phyloP scores from a whole-genome alignment of 768 basidiomycete genomes.

The Serendipita indica region DNA sequence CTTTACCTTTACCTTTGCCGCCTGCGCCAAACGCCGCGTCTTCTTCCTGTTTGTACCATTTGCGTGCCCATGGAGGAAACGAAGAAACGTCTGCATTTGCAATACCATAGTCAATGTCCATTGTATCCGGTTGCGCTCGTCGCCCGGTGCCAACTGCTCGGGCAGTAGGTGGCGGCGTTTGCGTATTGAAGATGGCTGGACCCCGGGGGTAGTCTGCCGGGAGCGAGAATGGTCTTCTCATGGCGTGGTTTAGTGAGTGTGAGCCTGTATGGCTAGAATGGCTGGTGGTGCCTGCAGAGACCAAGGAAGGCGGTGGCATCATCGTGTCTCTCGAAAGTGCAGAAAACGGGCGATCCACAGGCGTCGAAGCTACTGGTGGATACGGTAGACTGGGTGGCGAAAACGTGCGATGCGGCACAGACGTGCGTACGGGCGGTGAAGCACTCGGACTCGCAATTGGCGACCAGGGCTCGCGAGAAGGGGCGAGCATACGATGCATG shows the following conservation, averaged over 20 bases:
- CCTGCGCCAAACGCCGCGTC: constrained; percentile 14
- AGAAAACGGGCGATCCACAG: constrained; percentile 12
- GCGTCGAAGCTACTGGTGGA: neutral
- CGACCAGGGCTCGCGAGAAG: neutral
- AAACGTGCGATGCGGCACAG: neutral
- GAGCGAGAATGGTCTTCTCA: constrained; percentile 10
- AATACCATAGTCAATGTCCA: constrained; percentile 1
- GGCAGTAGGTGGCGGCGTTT: neutral
- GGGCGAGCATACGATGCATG: neutral
- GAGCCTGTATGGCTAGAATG: constrained; percentile 8
- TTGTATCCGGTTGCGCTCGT: neutral
- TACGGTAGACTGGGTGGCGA: constrained; percentile 6
- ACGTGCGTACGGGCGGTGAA: neutral
- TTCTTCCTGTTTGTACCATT: constrained; percentile 38
- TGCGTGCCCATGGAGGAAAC: constrained; percentile 49
- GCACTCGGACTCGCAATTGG: neutral
- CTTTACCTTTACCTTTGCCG: neutral
- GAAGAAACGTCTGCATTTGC: constrained; percentile 2
- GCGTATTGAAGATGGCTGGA: constrained; percentile 8
- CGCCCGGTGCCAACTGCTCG: neutral
- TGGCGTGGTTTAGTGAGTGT: neutral
- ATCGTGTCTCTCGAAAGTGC: constrained; percentile 15
- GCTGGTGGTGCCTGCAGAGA: constrained; percentile 30
- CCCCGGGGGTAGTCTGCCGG: neutral
- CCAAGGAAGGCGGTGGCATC: constrained; percentile 26